These are phyloP conservation scores for Bipolaris zeicola DNA, from an alignment of 2,329 filamentous ascomycete species.

Conservation along the genomic window DNA sequence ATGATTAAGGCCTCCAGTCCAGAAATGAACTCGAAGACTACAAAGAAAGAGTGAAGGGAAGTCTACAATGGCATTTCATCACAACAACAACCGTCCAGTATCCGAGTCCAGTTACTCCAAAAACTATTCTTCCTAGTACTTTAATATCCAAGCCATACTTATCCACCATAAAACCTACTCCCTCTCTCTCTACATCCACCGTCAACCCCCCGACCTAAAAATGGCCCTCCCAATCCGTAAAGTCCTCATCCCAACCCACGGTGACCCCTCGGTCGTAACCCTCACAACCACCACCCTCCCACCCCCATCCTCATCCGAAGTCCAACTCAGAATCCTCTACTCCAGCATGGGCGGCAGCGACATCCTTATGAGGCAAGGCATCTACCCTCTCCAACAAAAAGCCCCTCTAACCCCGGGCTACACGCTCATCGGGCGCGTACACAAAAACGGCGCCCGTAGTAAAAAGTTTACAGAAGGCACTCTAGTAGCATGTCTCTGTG, in stretches of 20 bases:
- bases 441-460: not conserved
- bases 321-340: conserved; percentile 57
- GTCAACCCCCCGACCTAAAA: no score
- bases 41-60: not conserved
- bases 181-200: not conserved
- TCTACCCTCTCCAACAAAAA: conserved; percentile 54
- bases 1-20: not conserved
- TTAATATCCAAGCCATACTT: not conserved
- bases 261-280: not conserved
- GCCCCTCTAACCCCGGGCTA: conserved; percentile 59
- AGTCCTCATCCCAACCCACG: not conserved
- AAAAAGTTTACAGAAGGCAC: no score
- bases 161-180: not conserved
- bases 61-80: not conserved
- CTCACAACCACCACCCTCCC: conserved; percentile 43
- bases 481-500: not conserved
- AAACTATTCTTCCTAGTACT: not conserved
- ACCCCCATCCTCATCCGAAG: conserved; percentile 51
- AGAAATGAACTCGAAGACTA: not conserved
- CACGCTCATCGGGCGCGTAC: conserved; percentile 54
- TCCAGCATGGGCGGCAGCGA: conserved; percentile 57
- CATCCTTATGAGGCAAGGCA: conserved; percentile 57
- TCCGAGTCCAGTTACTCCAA: not conserved
- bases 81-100: not conserved
- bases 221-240: not conserved